Evolutionary conservation across 768 basidiomycete genomes (phyloP).

Genomic region (Russula olivacea): DNA sequence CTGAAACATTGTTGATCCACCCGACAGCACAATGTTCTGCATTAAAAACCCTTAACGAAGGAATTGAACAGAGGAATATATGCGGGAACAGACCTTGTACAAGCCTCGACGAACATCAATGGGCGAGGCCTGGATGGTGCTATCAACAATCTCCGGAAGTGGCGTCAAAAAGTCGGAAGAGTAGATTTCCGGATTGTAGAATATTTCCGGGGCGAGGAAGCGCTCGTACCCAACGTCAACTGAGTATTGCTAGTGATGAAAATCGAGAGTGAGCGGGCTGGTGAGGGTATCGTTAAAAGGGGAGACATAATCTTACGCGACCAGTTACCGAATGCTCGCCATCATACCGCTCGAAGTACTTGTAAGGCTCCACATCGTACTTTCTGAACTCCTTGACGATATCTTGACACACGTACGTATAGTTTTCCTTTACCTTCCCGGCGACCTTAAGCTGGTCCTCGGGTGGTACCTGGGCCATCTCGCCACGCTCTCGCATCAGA

Average conservation of each 20-base stretch:
- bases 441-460: constrained; percentile 93
- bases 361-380: constrained; percentile 93
- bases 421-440: constrained; percentile 93
- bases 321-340: constrained; percentile 92
- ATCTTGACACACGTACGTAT: constrained; percentile 97
- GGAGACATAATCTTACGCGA: constrained; percentile 47
- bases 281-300: not conserved
- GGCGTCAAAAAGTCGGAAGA: constrained; percentile 97
- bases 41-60: not conserved
- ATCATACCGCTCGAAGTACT: constrained; percentile 89
- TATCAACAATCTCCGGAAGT: constrained; percentile 91
- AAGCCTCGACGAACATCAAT: constrained; percentile 95
- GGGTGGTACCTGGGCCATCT: constrained; percentile 83
- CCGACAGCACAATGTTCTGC: constrained; percentile 94
- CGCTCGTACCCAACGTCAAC: constrained; percentile 97
- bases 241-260: constrained; percentile 67
- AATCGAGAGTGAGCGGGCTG: constrained; percentile 3
- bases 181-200: constrained; percentile 99
- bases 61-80: not conserved
- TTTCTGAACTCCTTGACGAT: constrained; percentile 99
- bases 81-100: constrained; percentile 66
- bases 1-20: constrained; percentile 99
- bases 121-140: constrained; percentile 90
- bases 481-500: constrained; percentile 90
- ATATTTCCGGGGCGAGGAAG: constrained; percentile 98